Percentiles rank a stretch among this genome's conserved stretches.
phyloP scores from a whole-genome alignment of 306 rosid species.

The Sophora flavescens region DNA sequence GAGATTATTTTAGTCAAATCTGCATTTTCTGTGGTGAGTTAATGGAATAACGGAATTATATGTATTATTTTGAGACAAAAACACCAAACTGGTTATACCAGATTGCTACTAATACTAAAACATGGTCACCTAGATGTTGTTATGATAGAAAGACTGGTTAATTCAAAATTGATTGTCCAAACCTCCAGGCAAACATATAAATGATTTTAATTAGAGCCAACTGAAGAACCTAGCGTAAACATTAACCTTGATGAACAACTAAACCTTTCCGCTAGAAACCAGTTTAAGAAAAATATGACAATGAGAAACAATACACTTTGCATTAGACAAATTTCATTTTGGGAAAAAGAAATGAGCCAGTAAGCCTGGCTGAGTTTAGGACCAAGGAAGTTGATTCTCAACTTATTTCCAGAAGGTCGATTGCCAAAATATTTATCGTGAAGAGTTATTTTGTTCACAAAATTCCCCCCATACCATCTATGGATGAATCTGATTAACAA shows the following conservation, averaged over 20 bases:
- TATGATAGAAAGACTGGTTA: neutral
- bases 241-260: neutral
- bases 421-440: neutral
- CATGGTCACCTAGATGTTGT: constrained; percentile 15
- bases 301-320: neutral
- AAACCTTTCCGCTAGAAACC: neutral
- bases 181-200: neutral
- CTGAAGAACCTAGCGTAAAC: neutral
- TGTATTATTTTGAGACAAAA: neutral
- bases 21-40: constrained; percentile 4
- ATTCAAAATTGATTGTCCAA: neutral
- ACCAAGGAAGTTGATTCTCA: neutral
- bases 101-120: constrained; percentile 20
- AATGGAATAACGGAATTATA: neutral
- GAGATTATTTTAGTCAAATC: constrained; percentile 4
- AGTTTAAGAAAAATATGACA: neutral
- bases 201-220: neutral
- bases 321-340: neutral
- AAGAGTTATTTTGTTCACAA: neutral
- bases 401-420: neutral
- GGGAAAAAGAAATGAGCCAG: neutral
- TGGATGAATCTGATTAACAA: neutral
- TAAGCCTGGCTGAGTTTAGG: constrained; percentile 5
- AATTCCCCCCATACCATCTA: neutral
- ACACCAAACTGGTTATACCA: neutral